A percentile compares a stretch with the other conserved stretches of the same genome.
phyloP scores from a whole-genome alignment of 768 basidiomycete species.

The Phanerochaete carnosa region DNA sequence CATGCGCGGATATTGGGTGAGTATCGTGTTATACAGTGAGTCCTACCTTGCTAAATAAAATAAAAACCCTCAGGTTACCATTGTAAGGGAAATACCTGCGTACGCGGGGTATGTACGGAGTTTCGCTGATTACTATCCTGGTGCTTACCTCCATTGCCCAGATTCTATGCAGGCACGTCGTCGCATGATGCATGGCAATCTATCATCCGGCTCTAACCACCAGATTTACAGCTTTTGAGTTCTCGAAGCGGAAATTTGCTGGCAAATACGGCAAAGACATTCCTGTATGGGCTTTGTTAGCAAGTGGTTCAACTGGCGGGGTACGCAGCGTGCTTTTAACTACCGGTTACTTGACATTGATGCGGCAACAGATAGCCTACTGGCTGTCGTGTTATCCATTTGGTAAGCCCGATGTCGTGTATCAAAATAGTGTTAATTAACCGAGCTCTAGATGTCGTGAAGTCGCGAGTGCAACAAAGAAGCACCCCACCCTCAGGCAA shows the following conservation, averaged over 20 bases:
- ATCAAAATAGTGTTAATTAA: not conserved
- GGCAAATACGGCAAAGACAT: constrained; percentile 60
- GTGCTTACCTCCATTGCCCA: constrained; percentile 23
- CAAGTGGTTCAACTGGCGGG: constrained; percentile 81
- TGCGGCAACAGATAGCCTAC: constrained; percentile 61
- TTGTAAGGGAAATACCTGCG: constrained; percentile 92
- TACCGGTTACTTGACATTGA: not conserved
- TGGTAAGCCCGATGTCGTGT: constrained; percentile 35
- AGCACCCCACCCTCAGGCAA: constrained; percentile 68
- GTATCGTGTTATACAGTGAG: constrained; percentile 8
- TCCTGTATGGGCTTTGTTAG: constrained; percentile 82
- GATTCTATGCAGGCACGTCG: constrained; percentile 63
- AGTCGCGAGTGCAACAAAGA: constrained; percentile 85
- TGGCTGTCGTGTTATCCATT: constrained; percentile 94
- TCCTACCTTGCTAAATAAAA: not conserved
- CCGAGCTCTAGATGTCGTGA: constrained; percentile 68
- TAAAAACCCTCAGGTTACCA: constrained; percentile 60
- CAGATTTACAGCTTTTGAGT: constrained; percentile 70
- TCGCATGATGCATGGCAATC: no score
- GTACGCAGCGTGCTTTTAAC: constrained; percentile 39
- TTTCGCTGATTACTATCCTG: not conserved
- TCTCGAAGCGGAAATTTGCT: constrained; percentile 74
- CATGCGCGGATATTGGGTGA: constrained; percentile 97
- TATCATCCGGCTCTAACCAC: no score
- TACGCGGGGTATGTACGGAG: constrained; percentile 72